Conservation (phyloP, 2,329 filamentous ascomycete species). For the Laburnicola sp. region DNA sequence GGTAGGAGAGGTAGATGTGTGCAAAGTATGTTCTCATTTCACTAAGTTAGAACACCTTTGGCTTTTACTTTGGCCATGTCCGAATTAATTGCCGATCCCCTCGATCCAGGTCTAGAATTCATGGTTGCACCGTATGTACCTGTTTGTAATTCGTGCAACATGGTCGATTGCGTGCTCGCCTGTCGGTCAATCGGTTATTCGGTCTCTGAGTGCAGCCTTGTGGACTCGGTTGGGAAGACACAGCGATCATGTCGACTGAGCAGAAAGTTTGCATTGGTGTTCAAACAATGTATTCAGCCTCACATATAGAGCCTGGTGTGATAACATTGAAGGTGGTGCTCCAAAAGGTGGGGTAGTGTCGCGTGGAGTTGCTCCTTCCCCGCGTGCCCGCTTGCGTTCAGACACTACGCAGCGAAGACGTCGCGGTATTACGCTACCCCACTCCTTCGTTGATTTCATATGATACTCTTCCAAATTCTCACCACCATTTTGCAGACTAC, state of each 20-base stretch:
- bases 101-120: neutral
- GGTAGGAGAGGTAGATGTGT: too few relatives aligned
- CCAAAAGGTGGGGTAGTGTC: neutral
- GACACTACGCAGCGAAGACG: neutral
- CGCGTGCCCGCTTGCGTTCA: slow-evolving; percentile 23
- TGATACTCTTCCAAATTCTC: neutral
- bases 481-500: neutral
- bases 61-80: too few relatives aligned
- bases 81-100: too few relatives aligned
- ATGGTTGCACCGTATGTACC: neutral
- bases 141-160: neutral
- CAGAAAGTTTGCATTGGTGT: neutral
- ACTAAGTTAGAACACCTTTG: too few relatives aligned
- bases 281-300: neutral
- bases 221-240: neutral
- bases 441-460: slow-evolving; percentile 2
- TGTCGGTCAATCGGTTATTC: neutral
- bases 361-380: slow-evolving; percentile 10
- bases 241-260: neutral
- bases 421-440: slow-evolving; percentile 7
- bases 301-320: too few relatives aligned
- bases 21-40: too few relatives aligned
- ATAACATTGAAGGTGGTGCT: too few relatives aligned
- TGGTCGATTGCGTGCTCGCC: neutral
- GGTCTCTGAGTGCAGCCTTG: neutral